Conservation (phyloP, 2,329 filamentous ascomycete genomes). For the Torrubiellomyces zombiae region DNA sequence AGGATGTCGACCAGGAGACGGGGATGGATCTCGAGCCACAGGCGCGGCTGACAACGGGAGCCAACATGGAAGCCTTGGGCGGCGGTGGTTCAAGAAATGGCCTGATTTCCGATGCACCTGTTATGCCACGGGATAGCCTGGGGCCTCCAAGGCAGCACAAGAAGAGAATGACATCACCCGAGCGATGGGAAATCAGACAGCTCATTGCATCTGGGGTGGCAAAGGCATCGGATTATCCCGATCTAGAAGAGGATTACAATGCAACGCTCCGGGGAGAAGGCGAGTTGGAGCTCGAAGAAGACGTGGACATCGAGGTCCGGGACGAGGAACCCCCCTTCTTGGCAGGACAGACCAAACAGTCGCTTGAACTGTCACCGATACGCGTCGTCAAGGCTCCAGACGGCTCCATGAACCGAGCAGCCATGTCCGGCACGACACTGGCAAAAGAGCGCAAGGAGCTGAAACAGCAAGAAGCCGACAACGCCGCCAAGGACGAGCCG, state of each 20-base stretch:
- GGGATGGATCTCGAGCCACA: constrained; percentile 72
- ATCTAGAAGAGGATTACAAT: constrained; percentile 86
- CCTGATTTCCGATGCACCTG: constrained; percentile 27
- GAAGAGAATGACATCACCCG: constrained; percentile 91
- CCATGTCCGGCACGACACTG: constrained; percentile 78
- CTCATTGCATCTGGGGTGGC: constrained; percentile 89
- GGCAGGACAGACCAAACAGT: constrained; percentile 91
- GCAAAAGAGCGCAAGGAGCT: constrained; percentile 83
- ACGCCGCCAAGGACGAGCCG: constrained; percentile 52
- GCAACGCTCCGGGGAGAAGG: constrained; percentile 73
- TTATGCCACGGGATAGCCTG: constrained; percentile 21
- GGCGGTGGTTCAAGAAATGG: constrained; percentile 40
- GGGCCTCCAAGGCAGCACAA: constrained; percentile 41
- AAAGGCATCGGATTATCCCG: constrained; percentile 84
- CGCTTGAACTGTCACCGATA: constrained; percentile 85
- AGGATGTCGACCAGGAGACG: constrained; percentile 83
- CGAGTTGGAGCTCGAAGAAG: constrained; percentile 83
- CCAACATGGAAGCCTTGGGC: constrained; percentile 72
- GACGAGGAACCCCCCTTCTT: constrained; percentile 96
- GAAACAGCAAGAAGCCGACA: constrained; percentile 74
- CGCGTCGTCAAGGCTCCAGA: constrained; percentile 94
- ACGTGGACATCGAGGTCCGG: constrained; percentile 89
- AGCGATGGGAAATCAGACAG: constrained; percentile 94
- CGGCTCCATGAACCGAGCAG: constrained; percentile 91
- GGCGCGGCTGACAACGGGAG: constrained; percentile 66